Percentiles rank a stretch among this genome's conserved stretches.
These are phyloP conservation scores for Diaporthe aspalathi DNA, from an alignment of 2,329 filamentous ascomycete genomes.

Conservation along the genomic window DNA sequence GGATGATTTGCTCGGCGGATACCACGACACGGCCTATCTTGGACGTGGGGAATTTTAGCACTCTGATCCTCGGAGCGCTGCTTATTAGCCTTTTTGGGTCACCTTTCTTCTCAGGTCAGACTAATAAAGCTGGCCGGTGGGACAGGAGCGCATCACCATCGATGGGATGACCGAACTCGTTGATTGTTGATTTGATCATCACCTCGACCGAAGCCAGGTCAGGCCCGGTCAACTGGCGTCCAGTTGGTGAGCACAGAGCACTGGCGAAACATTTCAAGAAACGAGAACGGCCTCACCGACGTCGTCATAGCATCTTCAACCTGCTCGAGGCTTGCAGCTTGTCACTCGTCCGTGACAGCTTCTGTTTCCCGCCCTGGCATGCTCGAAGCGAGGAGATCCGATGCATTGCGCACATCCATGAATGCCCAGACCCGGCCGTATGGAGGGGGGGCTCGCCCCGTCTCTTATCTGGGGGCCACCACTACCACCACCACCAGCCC, in stretches of 20 bases:
- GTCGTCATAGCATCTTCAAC: constrained; percentile 15
- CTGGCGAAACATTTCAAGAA: constrained; percentile 16
- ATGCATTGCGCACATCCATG: constrained; percentile 23
- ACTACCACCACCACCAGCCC: constrained; percentile 1
- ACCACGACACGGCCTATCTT: constrained; percentile 12
- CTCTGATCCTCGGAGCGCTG: neutral
- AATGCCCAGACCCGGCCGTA: constrained; percentile 7
- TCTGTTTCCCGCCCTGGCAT: constrained; percentile 29
- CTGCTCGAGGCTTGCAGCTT: neutral
- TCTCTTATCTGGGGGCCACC: constrained; percentile 21
- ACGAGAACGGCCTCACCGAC: constrained; percentile 4
- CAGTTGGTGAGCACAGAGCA: constrained; percentile 1
- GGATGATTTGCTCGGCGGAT: constrained; percentile 20
- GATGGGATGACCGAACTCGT: neutral
- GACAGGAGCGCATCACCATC: neutral
- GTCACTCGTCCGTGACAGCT: constrained; percentile 29
- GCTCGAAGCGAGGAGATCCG: constrained; percentile 22
- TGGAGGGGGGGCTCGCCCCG: constrained; percentile 23
- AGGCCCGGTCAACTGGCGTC: neutral
- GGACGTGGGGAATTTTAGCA: constrained; percentile 7
- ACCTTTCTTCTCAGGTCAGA: neutral
- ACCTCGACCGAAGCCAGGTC: neutral
- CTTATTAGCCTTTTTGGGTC: neutral
- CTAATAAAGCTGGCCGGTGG: neutral
- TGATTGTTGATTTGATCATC: neutral